Evolutionary conservation across 805 yeast species (phyloP), one percentile per base, ranked within the genome.

Genomic region (Zygosaccharomyces pseudorouxii): DNA sequence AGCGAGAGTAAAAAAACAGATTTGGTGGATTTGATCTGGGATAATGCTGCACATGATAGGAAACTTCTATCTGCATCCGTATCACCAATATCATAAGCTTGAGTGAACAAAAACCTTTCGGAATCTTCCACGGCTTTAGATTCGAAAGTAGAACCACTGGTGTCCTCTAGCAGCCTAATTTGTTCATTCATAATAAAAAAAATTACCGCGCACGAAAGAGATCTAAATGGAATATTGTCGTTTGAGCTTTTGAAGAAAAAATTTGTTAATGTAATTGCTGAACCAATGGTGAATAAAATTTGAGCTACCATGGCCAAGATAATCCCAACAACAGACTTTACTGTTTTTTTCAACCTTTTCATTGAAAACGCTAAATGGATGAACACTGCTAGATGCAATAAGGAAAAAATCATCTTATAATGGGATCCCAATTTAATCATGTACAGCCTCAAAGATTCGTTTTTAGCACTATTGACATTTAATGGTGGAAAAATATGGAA

Each of bases 1-100:
- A 68, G n/a, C 3, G 60, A 46, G 23, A 48, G 47, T 11, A 43
- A 7, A n/a, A 36, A 19, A 30, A 46, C 28, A 3, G 31, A 23
- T 38, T 43, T 46, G 5, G 49, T 43, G 5, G 48, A 43, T n/a
- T 27, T 37, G 28, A 31, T 25, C 9, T 51, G 55, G 9, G 50
- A 48, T 4, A 10, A 19, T 8, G 52, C 50, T 2, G 49, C 25
- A 29, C 46, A 12, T 9, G 50, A 67, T 1, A 78, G 61, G 38
- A 69, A 58, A 48, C 76, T 80, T 11, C 70, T 73, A 6, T 77
- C 71, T 1, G 72, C 65, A 19, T 64, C 58, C 0, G 75, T 1
- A 11, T 40, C 19, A 19, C 9, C 7, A n/a, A 6, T 11, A 22
- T 31, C 39, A 10, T 18, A 37, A 28, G 14, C 22, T 14, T 29